These are phyloP conservation scores for Vigna unguiculata DNA, from an alignment of 306 rosid genomes.

Conservation along the genomic window DNA sequence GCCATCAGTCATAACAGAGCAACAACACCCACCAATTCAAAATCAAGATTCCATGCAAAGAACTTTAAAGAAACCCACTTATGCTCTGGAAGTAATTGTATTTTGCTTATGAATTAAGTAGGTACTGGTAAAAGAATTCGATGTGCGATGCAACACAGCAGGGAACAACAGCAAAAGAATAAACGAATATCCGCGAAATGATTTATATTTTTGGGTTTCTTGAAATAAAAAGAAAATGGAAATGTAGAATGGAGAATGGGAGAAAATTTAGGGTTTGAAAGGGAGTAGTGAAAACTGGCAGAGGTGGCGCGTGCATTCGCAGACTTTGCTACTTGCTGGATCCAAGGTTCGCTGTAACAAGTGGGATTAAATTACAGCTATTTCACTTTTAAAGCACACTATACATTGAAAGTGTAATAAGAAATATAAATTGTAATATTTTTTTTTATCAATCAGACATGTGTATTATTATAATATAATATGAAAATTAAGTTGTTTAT, in stretches of 20 bases:
- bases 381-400: background rate
- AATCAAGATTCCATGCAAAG: slow-evolving; percentile 34
- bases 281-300: background rate
- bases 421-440: too few relatives aligned
- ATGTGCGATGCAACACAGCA: slow-evolving; percentile 9
- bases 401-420: too few relatives aligned
- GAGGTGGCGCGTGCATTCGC: slow-evolving; percentile 30
- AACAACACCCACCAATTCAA: slow-evolving; percentile 40
- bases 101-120: background rate
- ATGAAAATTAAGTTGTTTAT: too few relatives aligned
- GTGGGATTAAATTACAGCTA: slow-evolving; percentile 1
- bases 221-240: background rate
- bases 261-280: slow-evolving; percentile 46
- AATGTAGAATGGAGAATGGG: slow-evolving; percentile 3
- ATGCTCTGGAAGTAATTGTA: background rate
- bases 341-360: background rate
- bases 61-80: background rate
- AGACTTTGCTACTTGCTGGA: background rate
- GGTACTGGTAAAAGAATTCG: slow-evolving; percentile 17
- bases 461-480: too few relatives aligned
- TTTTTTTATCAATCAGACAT: too few relatives aligned
- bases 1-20: slow-evolving; percentile 50
- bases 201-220: background rate
- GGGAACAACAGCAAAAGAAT: background rate
- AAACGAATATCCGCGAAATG: slow-evolving; percentile 11